Evolutionary conservation across 225 moss, liverwort and hornwort genomes (phyloP), one percentile per base, ranked within the genome.

Genomic region (Rhytidiadelphus loreus): DNA sequence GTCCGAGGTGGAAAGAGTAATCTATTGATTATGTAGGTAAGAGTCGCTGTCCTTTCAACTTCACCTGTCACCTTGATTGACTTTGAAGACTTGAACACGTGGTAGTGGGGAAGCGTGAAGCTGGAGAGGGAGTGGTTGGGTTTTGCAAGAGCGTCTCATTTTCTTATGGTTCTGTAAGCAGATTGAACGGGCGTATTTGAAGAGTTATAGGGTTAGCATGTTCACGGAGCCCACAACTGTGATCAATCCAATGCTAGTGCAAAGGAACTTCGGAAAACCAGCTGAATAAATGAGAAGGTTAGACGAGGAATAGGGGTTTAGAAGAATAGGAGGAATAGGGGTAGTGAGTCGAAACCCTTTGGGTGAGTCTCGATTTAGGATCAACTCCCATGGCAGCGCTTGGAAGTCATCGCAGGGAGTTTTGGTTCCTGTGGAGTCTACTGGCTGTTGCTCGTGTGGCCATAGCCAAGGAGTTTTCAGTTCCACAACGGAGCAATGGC

Each of bases 401-500:
- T 25, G 81, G 70, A 56, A 66, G 85, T 50, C 62, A 70, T 52
- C 28, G 59, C 77, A 41, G 71, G 50, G 83, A 43, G 37, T 56
- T 77, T n/a, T 76, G 22, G 86, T 43, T 64, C 5, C 41, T 92
- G 59, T 86, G 88, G 88, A 80, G 72, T 77, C 18, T 82, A 35
- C 39, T 92, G 71, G 64, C 77, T 35, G 48, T 72, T 70, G 82
- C 86, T 48, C 63, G 63, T 48, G 81, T 86, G 76, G 81, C 86
- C 59, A 37, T 56, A 52, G 93, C 84, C 44, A 66, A 81, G 78
- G 89, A 85, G 46, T 75, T 87, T 80, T 64, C 92, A 62, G 83
- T 87, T 39, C 80, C 87, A 7, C 77, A 84, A 41, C 58, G 77
- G 61, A 43, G 90, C 41, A 89, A 92, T 68, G 90, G 90, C 77